Evolutionary conservation across 2,329 filamentous ascomycete genomes (phyloP).

Genomic region (Venturia nashicola): DNA sequence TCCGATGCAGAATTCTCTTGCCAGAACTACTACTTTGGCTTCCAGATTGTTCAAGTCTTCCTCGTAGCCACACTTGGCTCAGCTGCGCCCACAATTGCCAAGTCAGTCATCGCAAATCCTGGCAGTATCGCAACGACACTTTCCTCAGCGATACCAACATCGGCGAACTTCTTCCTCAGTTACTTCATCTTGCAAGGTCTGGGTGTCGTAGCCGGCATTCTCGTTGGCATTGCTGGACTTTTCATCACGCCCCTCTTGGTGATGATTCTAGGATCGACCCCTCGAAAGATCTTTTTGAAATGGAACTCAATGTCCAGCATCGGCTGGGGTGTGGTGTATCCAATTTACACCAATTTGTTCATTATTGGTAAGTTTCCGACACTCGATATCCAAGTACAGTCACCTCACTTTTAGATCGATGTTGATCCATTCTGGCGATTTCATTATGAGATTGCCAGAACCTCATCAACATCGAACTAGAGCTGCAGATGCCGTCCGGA

Average conservation of each 20-base stretch:
- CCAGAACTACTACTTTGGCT: constrained; percentile 27
- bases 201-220: constrained; percentile 16
- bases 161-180: constrained; percentile 29
- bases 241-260: constrained; percentile 19
- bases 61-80: constrained; percentile 28
- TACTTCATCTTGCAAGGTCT: constrained; percentile 28
- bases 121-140: constrained; percentile 20
- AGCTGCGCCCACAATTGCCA: constrained; percentile 21
- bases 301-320: constrained; percentile 31
- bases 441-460: too few species aligned
- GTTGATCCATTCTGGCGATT: too few species aligned
- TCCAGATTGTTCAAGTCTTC: constrained; percentile 31
- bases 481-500: too few species aligned
- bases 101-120: constrained; percentile 22
- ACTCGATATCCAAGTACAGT: too few species aligned
- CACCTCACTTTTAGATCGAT: too few species aligned
- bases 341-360: constrained; percentile 34
- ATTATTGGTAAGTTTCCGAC: constrained; percentile 19
- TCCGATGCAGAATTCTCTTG: constrained; percentile 31
- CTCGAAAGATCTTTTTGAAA: constrained; percentile 32
- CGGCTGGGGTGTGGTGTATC: constrained; percentile 33
- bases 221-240: constrained; percentile 19
- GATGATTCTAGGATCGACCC: constrained; percentile 17
- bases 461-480: too few species aligned
- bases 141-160: constrained; percentile 23